Evolutionary conservation across 2,329 filamentous ascomycete species (phyloP).

Genomic region (Exophiala sideris): DNA sequence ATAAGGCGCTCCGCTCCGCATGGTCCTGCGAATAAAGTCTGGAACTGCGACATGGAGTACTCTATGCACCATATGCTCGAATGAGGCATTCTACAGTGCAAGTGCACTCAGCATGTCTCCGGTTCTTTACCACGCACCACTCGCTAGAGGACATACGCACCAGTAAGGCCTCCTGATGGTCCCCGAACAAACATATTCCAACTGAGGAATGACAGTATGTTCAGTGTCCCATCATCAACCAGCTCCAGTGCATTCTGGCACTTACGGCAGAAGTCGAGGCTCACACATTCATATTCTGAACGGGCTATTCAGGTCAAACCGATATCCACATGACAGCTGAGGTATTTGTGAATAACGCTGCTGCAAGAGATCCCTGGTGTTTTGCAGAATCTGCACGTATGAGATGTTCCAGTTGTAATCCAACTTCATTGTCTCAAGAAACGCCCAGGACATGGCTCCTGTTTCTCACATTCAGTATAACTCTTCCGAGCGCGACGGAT

Average conservation of each 20-base stretch:
- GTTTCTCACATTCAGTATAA: background rate
- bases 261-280: background rate
- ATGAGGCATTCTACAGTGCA: no score
- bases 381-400: conserved; percentile 31
- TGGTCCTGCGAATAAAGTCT: no score
- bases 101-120: no score
- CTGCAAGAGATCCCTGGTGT: conserved; percentile 30
- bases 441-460: conserved; percentile 28
- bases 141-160: no score
- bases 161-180: no score
- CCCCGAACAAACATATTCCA: no score
- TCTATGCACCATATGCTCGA: no score
- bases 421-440: conserved; percentile 27
- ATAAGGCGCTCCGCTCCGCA: background rate
- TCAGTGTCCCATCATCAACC: no score
- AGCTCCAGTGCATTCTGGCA: no score
- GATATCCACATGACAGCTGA: conserved; percentile 30
- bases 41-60: no score
- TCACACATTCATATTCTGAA: conserved; percentile 30
- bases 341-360: conserved; percentile 32
- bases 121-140: no score
- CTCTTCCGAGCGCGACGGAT: conserved; percentile 10
- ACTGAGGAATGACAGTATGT: no score
- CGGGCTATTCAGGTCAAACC: conserved; percentile 29
- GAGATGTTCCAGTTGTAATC: conserved; percentile 24